Base-by-base conservation (phyloP, 805 yeast genomes). In the Ogataea methylovora region DNA sequence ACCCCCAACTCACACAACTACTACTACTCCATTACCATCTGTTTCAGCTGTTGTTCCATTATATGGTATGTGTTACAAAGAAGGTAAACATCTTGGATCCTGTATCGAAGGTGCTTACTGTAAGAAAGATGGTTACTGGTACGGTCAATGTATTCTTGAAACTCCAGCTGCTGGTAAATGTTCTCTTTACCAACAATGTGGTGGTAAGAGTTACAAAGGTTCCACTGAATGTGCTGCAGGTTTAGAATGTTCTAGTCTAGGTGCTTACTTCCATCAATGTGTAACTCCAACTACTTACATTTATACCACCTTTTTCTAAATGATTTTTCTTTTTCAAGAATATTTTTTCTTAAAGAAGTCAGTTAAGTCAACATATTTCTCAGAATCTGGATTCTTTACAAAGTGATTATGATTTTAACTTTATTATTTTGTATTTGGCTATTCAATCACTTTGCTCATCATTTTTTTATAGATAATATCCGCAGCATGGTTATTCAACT, bases 81-180 rank as follows among this genome's bases (percentile, higher is more conserved):
- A 34, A 25, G 40, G 40, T 25, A 24, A 34, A 19, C 17, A 24
- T 4, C 25, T 34, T 12, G 38, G 38, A n/a, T 22, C 21, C 15
- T 37, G 40, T 37, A 36, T 33, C 15, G 33, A 32, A 4, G 40
- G 40, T 27, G 40, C 40, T 22, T 22, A 17, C 17, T 37, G 40
- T 31, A 16, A 27, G 6, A 8, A 15, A 17, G 24, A 37, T 21
- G 28, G 24, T 11, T 34, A 30, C 26, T 37, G 40, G 40, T 34
- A 20, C 12, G 40, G 40, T 15, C 38, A 34, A 22, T 37, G 40
- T 34, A 34, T 20, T 14, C 34, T 36, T 30, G 35, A 30, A 13
- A 26, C 21, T 11, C 14, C 15, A 13, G 30, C 34, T 4, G 27
- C 23, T 16, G 35, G 32, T 10, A 17, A 24, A 14, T 27, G 24